A percentile compares a stretch with the other conserved stretches of the same genome.
phyloP scores from a whole-genome alignment of 2,329 filamentous ascomycete species.

The Xylariaceae sp. region DNA sequence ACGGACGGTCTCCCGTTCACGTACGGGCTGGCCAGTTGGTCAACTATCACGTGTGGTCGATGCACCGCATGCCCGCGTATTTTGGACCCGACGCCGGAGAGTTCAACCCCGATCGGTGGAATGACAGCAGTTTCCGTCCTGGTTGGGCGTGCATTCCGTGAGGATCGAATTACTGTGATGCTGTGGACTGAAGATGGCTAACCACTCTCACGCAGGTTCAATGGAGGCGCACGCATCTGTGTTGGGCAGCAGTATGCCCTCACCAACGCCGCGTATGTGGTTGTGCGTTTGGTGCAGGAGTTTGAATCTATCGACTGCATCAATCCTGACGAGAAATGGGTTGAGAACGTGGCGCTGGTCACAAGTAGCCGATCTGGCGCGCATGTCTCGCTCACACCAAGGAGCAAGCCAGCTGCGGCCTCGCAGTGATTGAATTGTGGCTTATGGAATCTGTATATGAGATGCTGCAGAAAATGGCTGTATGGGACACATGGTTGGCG shows the following conservation, averaged over 20 bases:
- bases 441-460: too few species aligned
- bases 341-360: neutral
- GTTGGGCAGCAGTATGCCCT: constrained; percentile 16
- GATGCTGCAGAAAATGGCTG: neutral
- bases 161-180: neutral
- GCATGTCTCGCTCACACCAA: neutral
- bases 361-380: neutral
- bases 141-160: constrained; percentile 27
- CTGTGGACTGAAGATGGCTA: neutral
- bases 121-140: constrained; percentile 8
- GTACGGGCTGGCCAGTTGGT: constrained; percentile 37
- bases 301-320: constrained; percentile 9
- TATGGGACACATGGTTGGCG: neutral
- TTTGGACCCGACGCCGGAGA: constrained; percentile 20
- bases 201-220: constrained; percentile 20
- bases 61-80: constrained; percentile 25
- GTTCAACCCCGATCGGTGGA: constrained; percentile 14
- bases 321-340: neutral
- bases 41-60: constrained; percentile 32
- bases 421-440: too few species aligned
- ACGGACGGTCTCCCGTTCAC: constrained; percentile 39
- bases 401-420: neutral
- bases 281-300: constrained; percentile 12
- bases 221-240: constrained; percentile 33
- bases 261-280: constrained; percentile 10